These are phyloP conservation scores for Termitomyces sp. DNA, from an alignment of 768 basidiomycete genomes.

Conservation along the genomic window DNA sequence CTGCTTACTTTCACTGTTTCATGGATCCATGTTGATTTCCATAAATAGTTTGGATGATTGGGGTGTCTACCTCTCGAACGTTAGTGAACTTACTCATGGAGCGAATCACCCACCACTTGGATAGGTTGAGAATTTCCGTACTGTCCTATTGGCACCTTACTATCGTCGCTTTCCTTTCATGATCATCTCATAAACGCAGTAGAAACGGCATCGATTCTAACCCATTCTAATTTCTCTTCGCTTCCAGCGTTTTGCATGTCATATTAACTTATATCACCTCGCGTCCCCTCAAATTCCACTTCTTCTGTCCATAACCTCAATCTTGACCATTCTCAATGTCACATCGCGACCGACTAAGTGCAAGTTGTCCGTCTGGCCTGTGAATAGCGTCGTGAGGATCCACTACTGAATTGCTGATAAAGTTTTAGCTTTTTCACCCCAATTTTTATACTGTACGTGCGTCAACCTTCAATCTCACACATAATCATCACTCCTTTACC, in stretches of 20 bases:
- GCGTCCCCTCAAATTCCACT: not conserved
- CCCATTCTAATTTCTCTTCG: not conserved
- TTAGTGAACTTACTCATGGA: slow-evolving; percentile 32
- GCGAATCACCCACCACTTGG: slow-evolving; percentile 4
- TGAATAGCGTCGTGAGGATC: not conserved
- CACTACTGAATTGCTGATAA: not conserved
- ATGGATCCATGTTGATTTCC: not conserved
- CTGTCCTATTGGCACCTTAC: not conserved
- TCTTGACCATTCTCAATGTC: not conserved
- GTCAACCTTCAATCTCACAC: no score
- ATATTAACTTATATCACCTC: not conserved
- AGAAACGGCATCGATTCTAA: not conserved
- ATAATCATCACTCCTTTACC: no score
- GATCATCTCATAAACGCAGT: not conserved
- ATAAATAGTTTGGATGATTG: slow-evolving; percentile 36
- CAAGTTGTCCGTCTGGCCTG: not conserved
- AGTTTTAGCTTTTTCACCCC: not conserved
- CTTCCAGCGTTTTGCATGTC: not conserved
- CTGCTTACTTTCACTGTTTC: slow-evolving; percentile 2
- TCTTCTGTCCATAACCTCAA: not conserved
- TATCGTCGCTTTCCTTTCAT: not conserved
- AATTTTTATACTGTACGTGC: not conserved
- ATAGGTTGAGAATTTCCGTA: not conserved
- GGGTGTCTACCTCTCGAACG: slow-evolving; percentile 36
- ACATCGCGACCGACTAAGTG: not conserved